phyloP scores from a whole-genome alignment of 140 eudicot species.

The Stevia rebaudiana region DNA sequence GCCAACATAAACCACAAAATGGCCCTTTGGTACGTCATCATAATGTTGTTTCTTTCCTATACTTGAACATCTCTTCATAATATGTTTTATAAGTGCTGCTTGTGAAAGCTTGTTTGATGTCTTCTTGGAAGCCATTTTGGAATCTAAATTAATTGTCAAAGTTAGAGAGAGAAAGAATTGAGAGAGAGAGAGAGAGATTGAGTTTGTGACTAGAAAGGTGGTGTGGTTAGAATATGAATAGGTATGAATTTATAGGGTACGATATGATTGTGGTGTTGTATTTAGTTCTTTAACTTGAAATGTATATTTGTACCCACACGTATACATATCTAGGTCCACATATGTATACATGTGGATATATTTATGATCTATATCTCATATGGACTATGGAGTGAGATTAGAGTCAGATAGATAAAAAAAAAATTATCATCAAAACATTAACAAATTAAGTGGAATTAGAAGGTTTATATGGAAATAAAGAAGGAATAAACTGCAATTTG shows the following conservation, averaged over 20 bases:
- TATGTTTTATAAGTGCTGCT: conserved; percentile 52
- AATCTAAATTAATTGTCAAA: too few relatives aligned
- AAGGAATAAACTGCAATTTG: too few relatives aligned
- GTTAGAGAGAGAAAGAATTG: conserved; percentile 9
- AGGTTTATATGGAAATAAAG: too few relatives aligned
- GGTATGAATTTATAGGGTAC: conserved; percentile 29
- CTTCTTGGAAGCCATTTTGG: conserved; percentile 39
- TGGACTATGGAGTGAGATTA: too few relatives aligned
- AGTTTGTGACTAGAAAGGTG: conserved; percentile 17
- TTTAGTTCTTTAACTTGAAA: background rate
- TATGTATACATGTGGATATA: too few relatives aligned
- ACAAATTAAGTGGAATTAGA: too few relatives aligned
- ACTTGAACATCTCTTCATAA: conserved; percentile 59
- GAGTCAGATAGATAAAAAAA: too few relatives aligned
- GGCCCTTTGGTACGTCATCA: conserved; percentile 76
- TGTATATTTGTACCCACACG: too few relatives aligned
- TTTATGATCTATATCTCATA: too few relatives aligned
- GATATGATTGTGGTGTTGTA: conserved; percentile 4
- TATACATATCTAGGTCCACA: background rate
- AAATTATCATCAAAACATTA: too few relatives aligned
- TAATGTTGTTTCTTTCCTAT: conserved; percentile 49
- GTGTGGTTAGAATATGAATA: too few relatives aligned
- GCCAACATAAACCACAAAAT: conserved; percentile 73
- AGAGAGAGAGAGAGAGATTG: conserved; percentile 13
- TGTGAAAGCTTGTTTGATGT: conserved; percentile 59